These are phyloP conservation scores for Kluyveromyces siamensis DNA, from an alignment of 805 yeast genomes.

Conservation along the genomic window DNA sequence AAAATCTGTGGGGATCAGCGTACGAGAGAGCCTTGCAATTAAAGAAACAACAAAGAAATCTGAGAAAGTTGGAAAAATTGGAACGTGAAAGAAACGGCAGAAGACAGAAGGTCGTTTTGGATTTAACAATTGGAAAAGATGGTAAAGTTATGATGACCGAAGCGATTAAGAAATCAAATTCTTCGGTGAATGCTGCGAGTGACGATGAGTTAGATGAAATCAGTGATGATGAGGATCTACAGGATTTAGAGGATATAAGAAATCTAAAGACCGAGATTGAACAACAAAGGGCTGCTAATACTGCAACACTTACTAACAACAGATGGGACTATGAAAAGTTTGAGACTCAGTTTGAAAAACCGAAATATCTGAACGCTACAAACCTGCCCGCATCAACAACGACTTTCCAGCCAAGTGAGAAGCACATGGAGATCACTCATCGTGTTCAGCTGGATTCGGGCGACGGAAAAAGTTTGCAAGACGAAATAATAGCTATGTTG, in stretches of 20 bases:
- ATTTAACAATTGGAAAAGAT: conserved; percentile 63
- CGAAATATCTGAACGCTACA: conserved; percentile 30
- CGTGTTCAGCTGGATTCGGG: conserved; percentile 20
- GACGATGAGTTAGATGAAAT: conserved; percentile 28
- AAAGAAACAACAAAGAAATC: conserved; percentile 73
- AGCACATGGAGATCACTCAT: conserved; percentile 6
- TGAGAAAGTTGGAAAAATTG: conserved; percentile 52
- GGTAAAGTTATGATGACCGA: conserved; percentile 71
- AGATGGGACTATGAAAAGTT: conserved; percentile 59
- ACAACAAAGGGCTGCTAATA: conserved; percentile 8
- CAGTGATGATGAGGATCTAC: conserved; percentile 30
- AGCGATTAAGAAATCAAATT: conserved; percentile 17
- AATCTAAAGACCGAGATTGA: conserved; percentile 18
- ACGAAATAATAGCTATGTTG: conserved; percentile 22
- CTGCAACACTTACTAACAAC: conserved; percentile 25
- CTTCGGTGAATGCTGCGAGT: conserved; percentile 17
- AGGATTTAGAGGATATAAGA: conserved; percentile 23
- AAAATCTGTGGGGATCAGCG: conserved; percentile 72
- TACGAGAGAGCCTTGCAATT: conserved; percentile 80
- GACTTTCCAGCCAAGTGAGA: not conserved
- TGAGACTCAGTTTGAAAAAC: conserved; percentile 44
- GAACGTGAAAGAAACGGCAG: conserved; percentile 59
- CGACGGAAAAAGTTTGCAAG: conserved; percentile 19
- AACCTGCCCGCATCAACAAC: not conserved
- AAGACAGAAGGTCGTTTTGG: conserved; percentile 58